phyloP scores from a whole-genome alignment of 108 stramenopile genomes.

The Mediolabrus comicus region DNA sequence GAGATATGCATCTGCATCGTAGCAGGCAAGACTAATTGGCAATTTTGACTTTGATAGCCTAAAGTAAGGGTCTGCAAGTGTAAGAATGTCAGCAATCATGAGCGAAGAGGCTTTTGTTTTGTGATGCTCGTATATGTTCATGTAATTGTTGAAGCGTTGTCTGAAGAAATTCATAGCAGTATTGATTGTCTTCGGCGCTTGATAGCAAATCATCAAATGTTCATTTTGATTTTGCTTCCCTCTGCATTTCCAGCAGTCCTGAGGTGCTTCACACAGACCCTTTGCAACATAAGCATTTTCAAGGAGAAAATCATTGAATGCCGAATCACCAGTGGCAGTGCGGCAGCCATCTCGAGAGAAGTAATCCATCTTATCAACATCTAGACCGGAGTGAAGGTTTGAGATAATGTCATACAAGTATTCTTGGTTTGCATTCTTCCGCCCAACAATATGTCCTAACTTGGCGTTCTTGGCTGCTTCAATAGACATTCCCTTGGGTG shows the following conservation, averaged over 20 bases:
- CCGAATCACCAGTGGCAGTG: slow-evolving; percentile 28
- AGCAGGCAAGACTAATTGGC: slow-evolving; percentile 69
- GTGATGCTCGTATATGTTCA: slow-evolving; percentile 83
- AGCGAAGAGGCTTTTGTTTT: slow-evolving; percentile 62
- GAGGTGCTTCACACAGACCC: slow-evolving; percentile 49
- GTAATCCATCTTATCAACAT: slow-evolving; percentile 96
- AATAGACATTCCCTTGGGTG: slow-evolving; percentile 34
- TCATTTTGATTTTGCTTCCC: neutral
- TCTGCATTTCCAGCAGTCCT: slow-evolving; percentile 50
- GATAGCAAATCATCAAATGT: slow-evolving; percentile 88
- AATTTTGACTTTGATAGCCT: slow-evolving; percentile 33
- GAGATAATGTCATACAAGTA: slow-evolving; percentile 93
- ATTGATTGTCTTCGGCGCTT: slow-evolving; percentile 62
- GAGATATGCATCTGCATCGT: slow-evolving; percentile 46
- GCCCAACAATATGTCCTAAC: slow-evolving; percentile 46
- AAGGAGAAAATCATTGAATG: slow-evolving; percentile 53
- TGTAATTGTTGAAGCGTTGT: slow-evolving; percentile 71
- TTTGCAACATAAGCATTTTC: slow-evolving; percentile 75
- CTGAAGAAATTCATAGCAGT: slow-evolving; percentile 73
- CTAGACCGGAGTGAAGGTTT: slow-evolving; percentile 86
- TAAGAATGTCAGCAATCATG: slow-evolving; percentile 80
- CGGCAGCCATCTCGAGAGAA: slow-evolving; percentile 79
- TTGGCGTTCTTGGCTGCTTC: slow-evolving; percentile 4
- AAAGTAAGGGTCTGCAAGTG: slow-evolving; percentile 73
- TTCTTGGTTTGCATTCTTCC: slow-evolving; percentile 52